Evolutionary conservation across 2,329 filamentous ascomycete genomes (phyloP), one percentile per base, ranked within the genome.

Genomic region (Uncinocarpus reesii): DNA sequence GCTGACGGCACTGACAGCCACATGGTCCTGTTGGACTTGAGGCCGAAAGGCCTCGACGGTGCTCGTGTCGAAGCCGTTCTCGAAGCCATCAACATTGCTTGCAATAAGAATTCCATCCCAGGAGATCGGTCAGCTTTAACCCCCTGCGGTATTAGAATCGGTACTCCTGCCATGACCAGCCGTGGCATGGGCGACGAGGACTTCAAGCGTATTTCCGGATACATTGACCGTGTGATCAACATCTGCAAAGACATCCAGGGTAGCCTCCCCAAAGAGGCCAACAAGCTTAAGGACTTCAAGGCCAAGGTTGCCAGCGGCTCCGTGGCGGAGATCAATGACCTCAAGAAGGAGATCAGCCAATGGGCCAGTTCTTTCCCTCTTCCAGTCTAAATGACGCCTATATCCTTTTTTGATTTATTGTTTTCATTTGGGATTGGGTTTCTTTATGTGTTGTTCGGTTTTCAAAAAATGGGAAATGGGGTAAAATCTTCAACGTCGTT

Each of bases 271-370:
- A 95, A 95, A 81, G 85, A 92, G 71, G 87, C 86, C 63, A 98
- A 96, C 81, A 95, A 93, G 81, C 86, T 94, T 69, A 96, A 96
- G 82, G 92, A 98, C 77, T 96, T 98, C 84, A 93, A 90, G 78
- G 81, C 80, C 66, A 90, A 87, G 79, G 86, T 95, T 53, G 79
- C 84, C 50, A 73, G 76, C 57, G 89, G 87, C 55, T 78, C 83
- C 63, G 76, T 94, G 42, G 70, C 79, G 53, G 85, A 89, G 75
- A 90, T 98, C 71, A 81, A 84, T 66, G 78, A 77, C 58, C 77
- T 95, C 66, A 85, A 82, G 75, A 84, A 87, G 74, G 90, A 96
- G 78, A 88, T 98, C 66, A 76, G 86, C 40, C 72, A 72, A 42
- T 98, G 90, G 90, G 86, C 86, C 65, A 78, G 77, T 65, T 80